Base-by-base conservation (phyloP, 169 alveolate species). In the Eimeria tenella region DNA sequence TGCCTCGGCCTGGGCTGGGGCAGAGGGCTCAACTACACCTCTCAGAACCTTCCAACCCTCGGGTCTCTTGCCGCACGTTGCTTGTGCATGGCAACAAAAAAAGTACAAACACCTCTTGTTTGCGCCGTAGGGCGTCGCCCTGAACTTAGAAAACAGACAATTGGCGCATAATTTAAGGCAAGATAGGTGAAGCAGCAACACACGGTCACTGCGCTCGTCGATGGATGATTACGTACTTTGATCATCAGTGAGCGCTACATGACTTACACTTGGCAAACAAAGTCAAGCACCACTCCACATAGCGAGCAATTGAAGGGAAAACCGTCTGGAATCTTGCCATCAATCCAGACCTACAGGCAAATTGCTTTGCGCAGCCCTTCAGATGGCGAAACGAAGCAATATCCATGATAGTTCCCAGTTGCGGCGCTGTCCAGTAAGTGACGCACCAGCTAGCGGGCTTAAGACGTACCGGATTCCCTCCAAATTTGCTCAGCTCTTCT, bases 61-160 rank as follows among this genome's bases (percentile, higher is more conserved):
- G 55, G 81, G 55, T 17, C 56, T 60, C 79, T 63, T 84, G 42
- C 81, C 49, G 92, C 92, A 84, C 5, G 75, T 42, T 31, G 92
- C 53, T 84, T 49, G 92, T 63, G 60, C 68, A 73, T 81, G 93
- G 58, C 95, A 92, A 75, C 93, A 92, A 86, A 92, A 92, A 23
- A 92, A 92, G 58, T 92, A 92, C 25, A 92, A 86, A 21, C 86
- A 79, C 4, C 95, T 92, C 63, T 81, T 56, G 70, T 82, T 81
- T 53, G 92, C 65, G 70, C 86, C 62, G 77, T 92, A 92, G 11
- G 95, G 95, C 11, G 95, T 92, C 9, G 95, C 88, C 71, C 95
- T 92, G 95, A 19, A 53, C n/a, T 49, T 53, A 49, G 49, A 5
- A 49, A 49, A 84, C 49, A 63, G 23, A 42, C 70, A 25, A n/a